Evolutionary conservation across 352 stramenopile species (phyloP).

Genomic region (Peronospora tabacina): DNA sequence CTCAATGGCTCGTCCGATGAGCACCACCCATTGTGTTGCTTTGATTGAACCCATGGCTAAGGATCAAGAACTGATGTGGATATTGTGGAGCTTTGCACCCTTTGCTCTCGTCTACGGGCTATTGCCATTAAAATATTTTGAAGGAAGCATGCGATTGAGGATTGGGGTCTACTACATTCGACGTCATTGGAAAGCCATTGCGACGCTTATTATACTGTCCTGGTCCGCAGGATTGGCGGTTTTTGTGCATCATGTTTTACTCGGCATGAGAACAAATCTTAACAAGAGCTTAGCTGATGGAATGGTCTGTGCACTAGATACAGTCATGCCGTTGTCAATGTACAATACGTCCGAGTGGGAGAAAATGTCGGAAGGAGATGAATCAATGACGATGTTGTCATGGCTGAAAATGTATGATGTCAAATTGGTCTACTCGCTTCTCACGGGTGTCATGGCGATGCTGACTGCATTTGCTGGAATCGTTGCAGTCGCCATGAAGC

Average conservation of each 20-base stretch:
- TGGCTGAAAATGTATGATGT: slow-evolving; percentile 64
- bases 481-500: slow-evolving; percentile 61
- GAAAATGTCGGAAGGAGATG: slow-evolving; percentile 24
- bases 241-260: slow-evolving; percentile 52
- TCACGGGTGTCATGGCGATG: slow-evolving; percentile 57
- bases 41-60: slow-evolving; percentile 26
- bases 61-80: slow-evolving; percentile 26
- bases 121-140: slow-evolving; percentile 61
- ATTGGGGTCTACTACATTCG: slow-evolving; percentile 74
- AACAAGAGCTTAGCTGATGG: slow-evolving; percentile 31
- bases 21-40: slow-evolving; percentile 20
- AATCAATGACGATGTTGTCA: slow-evolving; percentile 43
- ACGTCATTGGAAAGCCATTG: slow-evolving; percentile 64
- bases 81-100: slow-evolving; percentile 58
- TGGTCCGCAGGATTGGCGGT: slow-evolving; percentile 60
- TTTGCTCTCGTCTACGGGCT: slow-evolving; percentile 53
- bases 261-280: slow-evolving; percentile 35
- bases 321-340: slow-evolving; percentile 36
- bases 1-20: slow-evolving; percentile 6
- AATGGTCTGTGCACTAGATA: slow-evolving; percentile 39
- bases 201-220: slow-evolving; percentile 52
- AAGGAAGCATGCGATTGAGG: slow-evolving; percentile 52
- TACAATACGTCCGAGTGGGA: slow-evolving; percentile 38
- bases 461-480: slow-evolving; percentile 53
- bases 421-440: slow-evolving; percentile 50